phyloP scores from a whole-genome alignment of 2,329 filamentous ascomycete genomes.

The Cryoendolithus antarcticus region DNA sequence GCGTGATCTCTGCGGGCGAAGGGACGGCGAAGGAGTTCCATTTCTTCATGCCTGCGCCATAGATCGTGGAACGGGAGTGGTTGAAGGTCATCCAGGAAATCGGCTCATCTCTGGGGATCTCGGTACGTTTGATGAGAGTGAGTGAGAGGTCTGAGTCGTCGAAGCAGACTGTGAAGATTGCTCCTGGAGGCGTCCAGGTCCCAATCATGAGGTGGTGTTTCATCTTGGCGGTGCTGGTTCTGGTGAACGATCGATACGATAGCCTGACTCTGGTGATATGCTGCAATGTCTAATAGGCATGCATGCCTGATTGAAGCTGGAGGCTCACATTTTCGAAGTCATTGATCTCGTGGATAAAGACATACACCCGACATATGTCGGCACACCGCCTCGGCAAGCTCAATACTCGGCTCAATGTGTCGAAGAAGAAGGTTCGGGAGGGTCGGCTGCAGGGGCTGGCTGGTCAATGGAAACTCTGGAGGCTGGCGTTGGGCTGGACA shows the following conservation, averaged over 20 bases:
- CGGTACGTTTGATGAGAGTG: constrained; percentile 64
- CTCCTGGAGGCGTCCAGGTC: constrained; percentile 76
- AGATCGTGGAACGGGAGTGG: constrained; percentile 70
- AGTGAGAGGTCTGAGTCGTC: constrained; percentile 69
- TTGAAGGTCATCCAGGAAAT: constrained; percentile 86
- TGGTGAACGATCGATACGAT: neutral
- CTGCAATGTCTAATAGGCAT: too few species aligned
- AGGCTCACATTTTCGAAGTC: too few species aligned
- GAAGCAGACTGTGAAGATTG: constrained; percentile 81
- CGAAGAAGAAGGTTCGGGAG: too few species aligned
- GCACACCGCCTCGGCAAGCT: too few species aligned
- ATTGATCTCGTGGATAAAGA: too few species aligned
- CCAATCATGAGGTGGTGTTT: constrained; percentile 86
- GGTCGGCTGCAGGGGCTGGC: too few species aligned
- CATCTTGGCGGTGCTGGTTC: constrained; percentile 38
- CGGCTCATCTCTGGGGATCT: constrained; percentile 70
- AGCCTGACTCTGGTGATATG: too few species aligned
- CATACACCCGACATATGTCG: too few species aligned
- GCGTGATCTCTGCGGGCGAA: constrained; percentile 62
- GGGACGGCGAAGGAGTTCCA: constrained; percentile 74
- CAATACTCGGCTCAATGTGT: too few species aligned
- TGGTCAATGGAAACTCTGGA: too few species aligned
- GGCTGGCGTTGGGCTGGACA: too few species aligned
- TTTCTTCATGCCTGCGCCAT: constrained; percentile 86
- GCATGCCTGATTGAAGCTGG: too few species aligned